These are phyloP conservation scores for Stellera chamaejasme DNA, from an alignment of 345 rosid species.

Conservation along the genomic window DNA sequence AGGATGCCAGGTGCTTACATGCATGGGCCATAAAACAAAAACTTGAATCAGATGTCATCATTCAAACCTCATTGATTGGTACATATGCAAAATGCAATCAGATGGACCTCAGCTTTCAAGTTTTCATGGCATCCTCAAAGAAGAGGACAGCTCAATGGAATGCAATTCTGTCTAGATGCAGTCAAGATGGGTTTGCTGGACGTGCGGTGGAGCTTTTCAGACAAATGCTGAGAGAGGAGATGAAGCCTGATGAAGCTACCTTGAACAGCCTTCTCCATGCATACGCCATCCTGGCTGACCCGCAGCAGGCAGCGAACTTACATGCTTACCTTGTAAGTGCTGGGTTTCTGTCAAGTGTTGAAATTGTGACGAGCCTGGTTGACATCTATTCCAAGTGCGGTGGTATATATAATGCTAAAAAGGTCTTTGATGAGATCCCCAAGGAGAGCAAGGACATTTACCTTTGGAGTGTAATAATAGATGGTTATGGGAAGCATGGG, in stretches of 20 bases:
- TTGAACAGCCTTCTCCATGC: conserved; percentile 61
- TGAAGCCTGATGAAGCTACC: conserved; percentile 44
- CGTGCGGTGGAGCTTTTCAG: conserved; percentile 42
- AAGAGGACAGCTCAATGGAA: conserved; percentile 59
- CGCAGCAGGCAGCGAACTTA: conserved; percentile 37
- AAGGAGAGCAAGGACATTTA: conserved; percentile 35
- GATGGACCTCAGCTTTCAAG: conserved; percentile 41
- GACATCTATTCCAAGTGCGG: conserved; percentile 62
- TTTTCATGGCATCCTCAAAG: conserved; percentile 41
- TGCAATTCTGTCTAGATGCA: conserved; percentile 58
- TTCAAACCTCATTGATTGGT: conserved; percentile 76
- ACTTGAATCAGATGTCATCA: conserved; percentile 30
- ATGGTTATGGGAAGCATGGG: conserved; percentile 57
- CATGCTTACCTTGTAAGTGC: conserved; percentile 40
- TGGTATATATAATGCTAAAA: conserved; percentile 41
- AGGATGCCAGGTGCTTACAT: conserved; percentile 56
- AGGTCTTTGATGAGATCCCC: conserved; percentile 37
- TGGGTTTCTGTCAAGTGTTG: conserved; percentile 40
- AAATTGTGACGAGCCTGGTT: conserved; percentile 46
- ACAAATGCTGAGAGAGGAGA: conserved; percentile 35
- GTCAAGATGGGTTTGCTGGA: conserved; percentile 32
- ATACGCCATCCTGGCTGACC: conserved; percentile 44
- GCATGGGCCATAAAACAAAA: conserved; percentile 65
- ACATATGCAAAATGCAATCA: conserved; percentile 76
- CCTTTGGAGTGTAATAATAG: conserved; percentile 53